Evolutionary conservation across 1,284 basidiomycete genomes (phyloP), one percentile per base, ranked within the genome.

Genomic region (Malassezia caprae): DNA sequence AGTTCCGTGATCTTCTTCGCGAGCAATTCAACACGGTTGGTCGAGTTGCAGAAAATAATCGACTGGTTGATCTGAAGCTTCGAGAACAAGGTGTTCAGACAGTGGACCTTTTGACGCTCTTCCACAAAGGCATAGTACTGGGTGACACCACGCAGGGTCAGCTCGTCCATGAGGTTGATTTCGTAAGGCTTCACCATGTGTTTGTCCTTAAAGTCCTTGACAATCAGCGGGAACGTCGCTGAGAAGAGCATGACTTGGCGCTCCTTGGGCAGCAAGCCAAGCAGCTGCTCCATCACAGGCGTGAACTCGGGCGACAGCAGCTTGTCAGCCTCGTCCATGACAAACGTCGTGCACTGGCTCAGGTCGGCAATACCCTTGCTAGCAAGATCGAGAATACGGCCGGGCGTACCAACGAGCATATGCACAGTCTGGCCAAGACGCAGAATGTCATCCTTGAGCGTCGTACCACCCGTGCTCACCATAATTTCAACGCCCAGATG

Each of bases 61-160:
- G 90, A 94, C 79, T 96, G 91, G 78, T 96, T 96, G 81, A 96
- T 96, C 87, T 96, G 91, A 50, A 96, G 83, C 81, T 91, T 91
- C 63, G 88, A 90, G 81, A 94, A 94, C 66, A 94, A 83, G 53
- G 90, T 94, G 80, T 94, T 94, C 63, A 94, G 80, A 78, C 93
- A 98, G 79, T 98, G 94, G 44, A 98, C 94, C 79, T 98, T 98
- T 79, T 98, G 94, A 62, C 90, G 83, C 76, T 98, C 93, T 78
- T 98, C 93, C 73, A 98, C 89, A 76, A 90, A 98, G 64, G 93
- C 93, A 75, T 98, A 98, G 78, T 94, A 98, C 80, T 98, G 93
- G 27, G 93, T 96, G 51, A 98, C 94, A 81, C 93, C 93, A 68
- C 89, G 89, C 52, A 98, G 80, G 32, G 93, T 98, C 62, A 98